These are phyloP conservation scores for Neonectria magnoliae DNA, from an alignment of 2,329 filamentous ascomycete species.

Conservation along the genomic window DNA sequence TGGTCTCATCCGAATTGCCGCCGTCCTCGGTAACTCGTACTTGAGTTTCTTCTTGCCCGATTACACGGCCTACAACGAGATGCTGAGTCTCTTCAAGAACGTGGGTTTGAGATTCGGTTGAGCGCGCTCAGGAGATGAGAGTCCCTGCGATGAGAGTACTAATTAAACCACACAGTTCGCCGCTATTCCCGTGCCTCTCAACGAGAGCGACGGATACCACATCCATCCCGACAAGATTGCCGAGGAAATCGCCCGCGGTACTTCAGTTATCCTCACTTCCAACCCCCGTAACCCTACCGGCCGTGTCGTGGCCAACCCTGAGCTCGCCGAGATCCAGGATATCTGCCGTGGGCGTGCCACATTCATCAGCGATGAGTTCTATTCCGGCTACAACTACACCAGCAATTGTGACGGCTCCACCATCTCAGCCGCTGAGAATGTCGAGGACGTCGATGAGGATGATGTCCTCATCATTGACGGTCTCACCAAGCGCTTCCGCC, in stretches of 20 bases:
- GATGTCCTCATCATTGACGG: constrained; percentile 96
- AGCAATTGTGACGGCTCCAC: constrained; percentile 89
- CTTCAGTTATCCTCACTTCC: constrained; percentile 89
- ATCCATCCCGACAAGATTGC: constrained; percentile 94
- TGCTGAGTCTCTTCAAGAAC: constrained; percentile 94
- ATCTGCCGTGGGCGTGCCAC: constrained; percentile 91
- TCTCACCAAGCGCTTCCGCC: constrained; percentile 94
- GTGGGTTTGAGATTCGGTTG: constrained; percentile 52
- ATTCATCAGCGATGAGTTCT: constrained; percentile 96
- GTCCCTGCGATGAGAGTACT: constrained; percentile 7
- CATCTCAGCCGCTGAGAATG: constrained; percentile 88
- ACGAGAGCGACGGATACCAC: constrained; percentile 87
- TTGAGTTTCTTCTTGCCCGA: constrained; percentile 94
- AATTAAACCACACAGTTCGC: constrained; percentile 69
- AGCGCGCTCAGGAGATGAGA: neutral
- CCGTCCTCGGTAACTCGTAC: constrained; percentile 91
- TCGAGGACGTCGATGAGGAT: constrained; percentile 88
- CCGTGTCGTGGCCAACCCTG: constrained; percentile 83
- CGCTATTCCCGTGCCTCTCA: constrained; percentile 85
- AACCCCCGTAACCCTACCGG: constrained; percentile 97
- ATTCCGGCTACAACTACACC: constrained; percentile 95
- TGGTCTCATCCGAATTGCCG: constrained; percentile 92
- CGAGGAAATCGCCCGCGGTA: constrained; percentile 87
- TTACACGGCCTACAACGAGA: constrained; percentile 98
- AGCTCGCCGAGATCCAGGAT: constrained; percentile 90